These are phyloP conservation scores for Metarhizium robertsii DNA, from an alignment of 2,329 filamentous ascomycete species.

Conservation along the genomic window DNA sequence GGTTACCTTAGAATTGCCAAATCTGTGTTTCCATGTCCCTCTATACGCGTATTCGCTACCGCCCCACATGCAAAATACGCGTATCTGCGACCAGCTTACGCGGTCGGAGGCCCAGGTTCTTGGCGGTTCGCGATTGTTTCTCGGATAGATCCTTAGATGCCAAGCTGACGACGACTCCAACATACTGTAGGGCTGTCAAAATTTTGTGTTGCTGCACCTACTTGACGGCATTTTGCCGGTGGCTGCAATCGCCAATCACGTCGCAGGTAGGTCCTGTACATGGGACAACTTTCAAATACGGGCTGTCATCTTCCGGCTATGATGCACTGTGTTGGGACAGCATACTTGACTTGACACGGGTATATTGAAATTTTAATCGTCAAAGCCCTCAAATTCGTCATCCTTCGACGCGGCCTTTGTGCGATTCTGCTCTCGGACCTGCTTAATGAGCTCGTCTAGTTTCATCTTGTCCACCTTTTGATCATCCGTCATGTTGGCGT, in stretches of 20 bases:
- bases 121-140: no score
- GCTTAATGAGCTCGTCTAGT: conserved; percentile 53
- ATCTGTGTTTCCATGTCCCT: background rate
- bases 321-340: no score
- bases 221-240: no score
- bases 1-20: background rate
- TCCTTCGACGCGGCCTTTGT: conserved; percentile 30
- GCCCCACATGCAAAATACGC: background rate
- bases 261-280: no score
- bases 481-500: conserved; percentile 59
- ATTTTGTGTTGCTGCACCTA: background rate
- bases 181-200: background rate
- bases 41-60: background rate
- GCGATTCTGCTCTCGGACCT: conserved; percentile 51
- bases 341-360: conserved; percentile 4
- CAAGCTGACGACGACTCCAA: background rate
- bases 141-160: background rate
- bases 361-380: conserved; percentile 28
- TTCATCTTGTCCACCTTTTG: conserved; percentile 55
- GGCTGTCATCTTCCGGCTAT: no score
- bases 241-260: no score
- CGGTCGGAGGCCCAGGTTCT: no score
- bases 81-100: background rate
- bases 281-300: no score
- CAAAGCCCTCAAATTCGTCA: conserved; percentile 53